Conservation (phyloP, 1,284 basidiomycete species). For the Ceratobasidium papillatum region DNA sequence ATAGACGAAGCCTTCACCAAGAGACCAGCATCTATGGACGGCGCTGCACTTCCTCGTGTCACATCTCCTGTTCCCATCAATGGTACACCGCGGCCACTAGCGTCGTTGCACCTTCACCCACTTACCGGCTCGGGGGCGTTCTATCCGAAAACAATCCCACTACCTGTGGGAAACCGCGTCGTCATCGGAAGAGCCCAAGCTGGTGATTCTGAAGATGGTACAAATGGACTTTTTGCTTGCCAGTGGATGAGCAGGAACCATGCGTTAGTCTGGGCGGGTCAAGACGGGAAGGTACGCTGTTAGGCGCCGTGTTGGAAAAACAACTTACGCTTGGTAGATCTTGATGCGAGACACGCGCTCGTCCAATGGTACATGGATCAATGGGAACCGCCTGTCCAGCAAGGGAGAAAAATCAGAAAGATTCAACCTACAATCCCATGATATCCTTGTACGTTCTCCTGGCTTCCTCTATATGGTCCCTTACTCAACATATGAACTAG, state of each 20-base stretch:
- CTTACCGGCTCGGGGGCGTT: conserved; percentile 34
- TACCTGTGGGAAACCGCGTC: conserved; percentile 32
- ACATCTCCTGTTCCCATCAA: conserved; percentile 14
- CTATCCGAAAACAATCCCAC: conserved; percentile 36
- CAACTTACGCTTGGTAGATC: conserved; percentile 5
- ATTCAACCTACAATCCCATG: conserved; percentile 26
- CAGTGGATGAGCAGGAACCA: conserved; percentile 40
- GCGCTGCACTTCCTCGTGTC: background rate
- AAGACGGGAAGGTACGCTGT: conserved; percentile 29
- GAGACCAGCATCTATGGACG: conserved; percentile 5
- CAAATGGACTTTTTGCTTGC: conserved; percentile 37
- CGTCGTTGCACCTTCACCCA: conserved; percentile 30
- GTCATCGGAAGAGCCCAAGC: conserved; percentile 32
- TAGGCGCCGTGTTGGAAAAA: conserved; percentile 6
- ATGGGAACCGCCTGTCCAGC: conserved; percentile 25
- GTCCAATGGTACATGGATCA: conserved; percentile 38
- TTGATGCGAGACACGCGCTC: conserved; percentile 34
- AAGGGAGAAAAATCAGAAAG: conserved; percentile 38
- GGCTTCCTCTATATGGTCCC: too few relatives aligned
- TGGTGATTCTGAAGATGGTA: conserved; percentile 24
- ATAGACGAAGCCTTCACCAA: background rate
- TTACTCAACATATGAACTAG: conserved; percentile 3
- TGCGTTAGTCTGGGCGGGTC: conserved; percentile 28
- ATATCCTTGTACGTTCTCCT: conserved; percentile 29
- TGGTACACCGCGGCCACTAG: background rate